A percentile compares a stretch with the other conserved stretches of the same genome.
These are phyloP conservation scores for Trifolium fragiferum DNA, from an alignment of 306 rosid genomes.

Conservation along the genomic window DNA sequence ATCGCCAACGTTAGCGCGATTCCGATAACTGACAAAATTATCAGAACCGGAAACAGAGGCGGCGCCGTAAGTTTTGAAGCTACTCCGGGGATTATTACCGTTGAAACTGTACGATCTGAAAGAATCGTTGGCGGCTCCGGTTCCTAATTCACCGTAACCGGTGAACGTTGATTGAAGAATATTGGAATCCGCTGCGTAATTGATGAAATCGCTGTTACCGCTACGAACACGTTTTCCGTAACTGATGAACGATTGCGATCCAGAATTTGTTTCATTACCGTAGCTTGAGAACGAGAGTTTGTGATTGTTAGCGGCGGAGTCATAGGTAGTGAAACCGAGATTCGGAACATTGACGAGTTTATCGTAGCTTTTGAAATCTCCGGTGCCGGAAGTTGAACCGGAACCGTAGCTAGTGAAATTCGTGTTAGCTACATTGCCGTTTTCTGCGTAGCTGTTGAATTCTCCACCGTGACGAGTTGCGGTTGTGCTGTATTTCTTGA, in stretches of 20 bases:
- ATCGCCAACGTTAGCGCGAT: slow-evolving; percentile 74
- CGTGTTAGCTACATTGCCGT: slow-evolving; percentile 71
- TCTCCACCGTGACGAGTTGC: slow-evolving; percentile 55
- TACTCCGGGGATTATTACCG: slow-evolving; percentile 70
- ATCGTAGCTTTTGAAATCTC: slow-evolving; percentile 68
- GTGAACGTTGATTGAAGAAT: slow-evolving; percentile 67
- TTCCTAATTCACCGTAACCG: slow-evolving; percentile 67
- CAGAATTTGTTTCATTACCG: slow-evolving; percentile 79
- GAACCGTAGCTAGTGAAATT: slow-evolving; percentile 65
- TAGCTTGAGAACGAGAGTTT: slow-evolving; percentile 69
- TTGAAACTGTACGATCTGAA: slow-evolving; percentile 66
- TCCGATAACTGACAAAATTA: slow-evolving; percentile 66
- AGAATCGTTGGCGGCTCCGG: slow-evolving; percentile 55
- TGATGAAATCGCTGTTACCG: slow-evolving; percentile 63
- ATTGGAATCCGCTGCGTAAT: slow-evolving; percentile 64
- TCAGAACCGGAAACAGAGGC: slow-evolving; percentile 60
- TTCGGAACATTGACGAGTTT: slow-evolving; percentile 76
- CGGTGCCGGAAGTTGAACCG: slow-evolving; percentile 52
- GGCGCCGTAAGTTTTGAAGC: slow-evolving; percentile 62
- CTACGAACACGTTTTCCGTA: slow-evolving; percentile 68
- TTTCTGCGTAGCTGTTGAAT: slow-evolving; percentile 70
- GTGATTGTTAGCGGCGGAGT: slow-evolving; percentile 62
- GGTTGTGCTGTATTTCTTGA: slow-evolving; percentile 59
- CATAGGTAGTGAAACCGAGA: slow-evolving; percentile 70
- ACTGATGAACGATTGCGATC: slow-evolving; percentile 61